Evolutionary conservation across 208 protist genomes (phyloP).

Genomic region (Leishmania martiniquensis): DNA sequence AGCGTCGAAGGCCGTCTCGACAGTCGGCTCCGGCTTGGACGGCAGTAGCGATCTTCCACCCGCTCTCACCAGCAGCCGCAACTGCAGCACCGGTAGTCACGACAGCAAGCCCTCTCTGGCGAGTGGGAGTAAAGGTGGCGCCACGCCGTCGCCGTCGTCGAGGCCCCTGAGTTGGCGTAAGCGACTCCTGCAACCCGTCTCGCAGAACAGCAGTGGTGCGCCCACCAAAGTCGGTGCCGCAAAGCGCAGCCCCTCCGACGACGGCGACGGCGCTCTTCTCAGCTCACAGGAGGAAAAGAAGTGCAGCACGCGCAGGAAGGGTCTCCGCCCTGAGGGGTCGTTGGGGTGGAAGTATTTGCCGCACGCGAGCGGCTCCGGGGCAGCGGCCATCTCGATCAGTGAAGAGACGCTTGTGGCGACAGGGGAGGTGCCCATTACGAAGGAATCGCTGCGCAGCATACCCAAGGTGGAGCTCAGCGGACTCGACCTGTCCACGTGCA

Average conservation of each 20-base stretch:
- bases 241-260: neutral
- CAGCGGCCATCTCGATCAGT: neutral
- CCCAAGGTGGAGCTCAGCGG: conserved; percentile 11
- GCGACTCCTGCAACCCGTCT: neutral
- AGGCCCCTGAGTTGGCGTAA: neutral
- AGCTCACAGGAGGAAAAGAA: neutral
- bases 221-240: neutral
- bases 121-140: neutral
- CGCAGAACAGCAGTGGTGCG: neutral
- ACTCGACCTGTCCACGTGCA: conserved; percentile 4
- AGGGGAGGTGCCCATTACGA: conserved; percentile 8
- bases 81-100: conserved; percentile 1
- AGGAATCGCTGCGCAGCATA: conserved; percentile 8
- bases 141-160: neutral
- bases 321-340: neutral
- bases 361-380: neutral
- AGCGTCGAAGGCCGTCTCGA: neutral
- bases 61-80: neutral
- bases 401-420: neutral
- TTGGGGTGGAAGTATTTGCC: neutral
- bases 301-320: neutral
- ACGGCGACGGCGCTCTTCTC: neutral
- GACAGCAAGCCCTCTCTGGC: neutral
- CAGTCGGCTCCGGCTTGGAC: neutral
- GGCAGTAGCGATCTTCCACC: neutral